Percentiles rank a stretch among this genome's conserved stretches.
These are phyloP conservation scores for Cryptococcus floricola DNA, from an alignment of 1,284 basidiomycete species.

Conservation along the genomic window DNA sequence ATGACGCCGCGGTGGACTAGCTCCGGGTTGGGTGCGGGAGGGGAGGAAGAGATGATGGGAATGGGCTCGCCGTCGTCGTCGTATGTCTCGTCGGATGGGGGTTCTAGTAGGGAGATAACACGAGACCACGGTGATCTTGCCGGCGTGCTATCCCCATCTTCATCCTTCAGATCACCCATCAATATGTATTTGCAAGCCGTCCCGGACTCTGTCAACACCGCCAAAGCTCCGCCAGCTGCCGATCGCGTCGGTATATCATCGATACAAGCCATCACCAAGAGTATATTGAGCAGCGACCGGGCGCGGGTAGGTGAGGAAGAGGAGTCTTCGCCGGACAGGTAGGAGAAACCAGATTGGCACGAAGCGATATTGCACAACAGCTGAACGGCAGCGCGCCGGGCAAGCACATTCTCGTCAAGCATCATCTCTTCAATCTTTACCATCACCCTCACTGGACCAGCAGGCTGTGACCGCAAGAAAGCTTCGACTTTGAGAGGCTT, in stretches of 20 bases:
- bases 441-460: slow-evolving; percentile 53
- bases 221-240: slow-evolving; percentile 80
- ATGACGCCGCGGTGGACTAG: slow-evolving; percentile 71
- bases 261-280: slow-evolving; percentile 78
- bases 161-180: slow-evolving; percentile 42
- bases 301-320: slow-evolving; percentile 42
- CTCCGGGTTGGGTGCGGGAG: slow-evolving; percentile 45
- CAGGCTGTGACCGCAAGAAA: background rate
- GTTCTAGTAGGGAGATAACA: slow-evolving; percentile 27
- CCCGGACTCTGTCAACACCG: slow-evolving; percentile 63
- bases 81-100: slow-evolving; percentile 29
- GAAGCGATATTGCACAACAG: slow-evolving; percentile 88
- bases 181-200: slow-evolving; percentile 61
- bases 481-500: slow-evolving; percentile 23
- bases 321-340: slow-evolving; percentile 33
- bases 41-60: slow-evolving; percentile 32
- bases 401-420: slow-evolving; percentile 73
- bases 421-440: slow-evolving; percentile 73
- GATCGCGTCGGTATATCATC: slow-evolving; percentile 75
- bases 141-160: background rate
- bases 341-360: slow-evolving; percentile 67
- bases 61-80: slow-evolving; percentile 31
- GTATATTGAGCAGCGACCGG: slow-evolving; percentile 68
- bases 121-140: slow-evolving; percentile 46
- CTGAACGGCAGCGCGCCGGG: slow-evolving; percentile 83